phyloP scores from a whole-genome alignment of 1,139 yeast species.

The Geotrichum reessii region DNA sequence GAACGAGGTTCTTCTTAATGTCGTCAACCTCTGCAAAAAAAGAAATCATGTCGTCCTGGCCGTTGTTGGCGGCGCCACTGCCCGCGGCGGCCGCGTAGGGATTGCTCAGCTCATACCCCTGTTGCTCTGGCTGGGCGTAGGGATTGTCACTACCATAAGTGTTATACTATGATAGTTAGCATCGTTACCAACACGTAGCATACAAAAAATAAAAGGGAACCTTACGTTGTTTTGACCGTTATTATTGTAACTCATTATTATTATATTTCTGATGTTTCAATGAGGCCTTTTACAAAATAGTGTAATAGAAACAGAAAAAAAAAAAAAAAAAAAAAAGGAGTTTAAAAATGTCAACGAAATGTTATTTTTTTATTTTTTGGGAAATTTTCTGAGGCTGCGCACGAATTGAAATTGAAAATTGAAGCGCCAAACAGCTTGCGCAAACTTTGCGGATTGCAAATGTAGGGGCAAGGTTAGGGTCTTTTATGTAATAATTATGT shows the following conservation, averaged over 20 bases:
- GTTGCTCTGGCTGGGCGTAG: conserved; percentile 10
- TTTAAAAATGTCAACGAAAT: not conserved
- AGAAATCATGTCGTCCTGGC: conserved; percentile 54
- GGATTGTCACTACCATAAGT: conserved; percentile 9
- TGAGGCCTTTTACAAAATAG: not conserved
- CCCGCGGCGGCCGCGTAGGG: conserved; percentile 11
- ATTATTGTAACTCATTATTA: conserved; percentile 3
- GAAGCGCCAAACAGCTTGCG: not conserved
- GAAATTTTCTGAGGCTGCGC: not conserved
- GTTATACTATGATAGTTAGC: not conserved
- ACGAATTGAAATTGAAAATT: not conserved
- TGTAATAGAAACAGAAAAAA: not conserved
- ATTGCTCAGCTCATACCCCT: conserved; percentile 13
- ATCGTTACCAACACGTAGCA: not conserved
- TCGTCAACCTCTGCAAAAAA: conserved; percentile 81
- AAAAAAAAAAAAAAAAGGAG: not conserved
- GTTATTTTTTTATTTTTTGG: not conserved
- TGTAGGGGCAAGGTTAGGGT: not conserved
- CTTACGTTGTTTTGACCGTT: not conserved
- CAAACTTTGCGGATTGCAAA: not conserved
- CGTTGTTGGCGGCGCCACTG: conserved; percentile 17
- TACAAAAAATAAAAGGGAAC: not conserved
- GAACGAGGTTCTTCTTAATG: conserved; percentile 73
- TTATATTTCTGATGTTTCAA: not conserved
- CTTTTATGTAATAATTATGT: not conserved